Percentiles rank a stretch among this genome's conserved stretches.
These are phyloP conservation scores for Cladosporium austrohemisphaericum DNA, from an alignment of 2,329 filamentous ascomycete species.

Conservation along the genomic window DNA sequence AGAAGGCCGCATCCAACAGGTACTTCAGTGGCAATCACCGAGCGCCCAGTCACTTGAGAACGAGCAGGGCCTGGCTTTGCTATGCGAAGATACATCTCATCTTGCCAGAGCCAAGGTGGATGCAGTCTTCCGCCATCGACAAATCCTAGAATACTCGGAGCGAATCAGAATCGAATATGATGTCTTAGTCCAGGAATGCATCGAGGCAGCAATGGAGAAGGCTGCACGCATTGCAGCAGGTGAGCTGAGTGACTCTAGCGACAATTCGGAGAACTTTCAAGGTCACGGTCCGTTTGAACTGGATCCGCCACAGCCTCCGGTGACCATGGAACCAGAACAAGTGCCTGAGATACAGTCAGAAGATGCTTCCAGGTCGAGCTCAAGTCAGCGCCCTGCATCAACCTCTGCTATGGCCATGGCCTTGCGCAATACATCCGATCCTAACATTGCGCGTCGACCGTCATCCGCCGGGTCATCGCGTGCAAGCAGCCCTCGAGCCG, in stretches of 20 bases:
- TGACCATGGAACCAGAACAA: neutral
- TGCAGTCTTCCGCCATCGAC: slow-evolving; percentile 82
- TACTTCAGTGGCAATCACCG: slow-evolving; percentile 94
- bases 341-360: slow-evolving; percentile 23
- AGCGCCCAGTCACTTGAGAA: slow-evolving; percentile 88
- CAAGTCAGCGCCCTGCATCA: slow-evolving; percentile 47
- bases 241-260: slow-evolving; percentile 71
- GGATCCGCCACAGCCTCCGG: neutral
- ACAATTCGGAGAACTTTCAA: slow-evolving; percentile 12
- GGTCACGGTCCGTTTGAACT: slow-evolving; percentile 4
- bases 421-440: slow-evolving; percentile 53
- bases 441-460: slow-evolving; percentile 45
- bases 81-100: slow-evolving; percentile 88
- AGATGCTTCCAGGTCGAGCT: slow-evolving; percentile 57
- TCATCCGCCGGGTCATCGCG: slow-evolving; percentile 72
- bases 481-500: slow-evolving; percentile 82
- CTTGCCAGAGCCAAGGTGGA: slow-evolving; percentile 86
- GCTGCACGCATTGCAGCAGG: slow-evolving; percentile 84
- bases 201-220: slow-evolving; percentile 85
- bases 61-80: slow-evolving; percentile 78
- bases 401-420: slow-evolving; percentile 55
- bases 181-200: slow-evolving; percentile 89
- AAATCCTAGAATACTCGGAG: slow-evolving; percentile 93
- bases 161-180: slow-evolving; percentile 92
- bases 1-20: slow-evolving; percentile 89